These are phyloP conservation scores for Aspergillus hancockii DNA, from an alignment of 495 filamentous ascomycete species.

Conservation along the genomic window DNA sequence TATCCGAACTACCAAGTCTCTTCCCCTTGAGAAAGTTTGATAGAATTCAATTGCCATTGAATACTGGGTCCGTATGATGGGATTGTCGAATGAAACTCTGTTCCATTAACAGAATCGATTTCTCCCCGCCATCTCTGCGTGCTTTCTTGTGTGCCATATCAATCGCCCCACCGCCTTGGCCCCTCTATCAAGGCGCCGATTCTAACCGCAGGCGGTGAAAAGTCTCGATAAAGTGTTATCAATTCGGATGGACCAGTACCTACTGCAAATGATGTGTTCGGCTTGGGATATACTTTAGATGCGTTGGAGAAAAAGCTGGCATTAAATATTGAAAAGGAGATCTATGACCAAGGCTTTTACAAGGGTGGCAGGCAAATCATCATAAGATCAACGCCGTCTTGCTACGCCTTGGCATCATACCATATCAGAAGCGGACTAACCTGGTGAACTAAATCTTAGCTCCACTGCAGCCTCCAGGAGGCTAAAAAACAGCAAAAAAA, in stretches of 20 bases:
- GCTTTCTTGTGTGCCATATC: neutral
- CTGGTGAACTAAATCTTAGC: too few relatives aligned
- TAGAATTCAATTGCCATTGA: neutral
- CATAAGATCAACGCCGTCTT: neutral
- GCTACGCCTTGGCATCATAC: neutral
- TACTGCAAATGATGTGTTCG: neutral
- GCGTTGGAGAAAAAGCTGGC: too few relatives aligned
- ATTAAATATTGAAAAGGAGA: too few relatives aligned
- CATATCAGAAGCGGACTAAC: neutral
- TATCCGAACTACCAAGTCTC: neutral
- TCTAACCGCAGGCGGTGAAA: neutral
- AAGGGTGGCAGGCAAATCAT: neutral
- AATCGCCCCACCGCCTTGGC: conserved; percentile 5
- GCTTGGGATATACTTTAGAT: too few relatives aligned
- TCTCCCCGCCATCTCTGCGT: neutral
- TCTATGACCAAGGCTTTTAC: neutral
- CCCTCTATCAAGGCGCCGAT: neutral
- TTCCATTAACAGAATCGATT: neutral
- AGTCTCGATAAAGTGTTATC: neutral
- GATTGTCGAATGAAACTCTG: neutral
- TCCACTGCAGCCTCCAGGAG: too few relatives aligned
- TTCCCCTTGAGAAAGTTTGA: neutral
- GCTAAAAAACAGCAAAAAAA: too few relatives aligned
- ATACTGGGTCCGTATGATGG: conserved; percentile 1
- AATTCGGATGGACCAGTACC: neutral